Evolutionary conservation across 805 yeast species (phyloP).

Genomic region (Barnettozyma populi): DNA sequence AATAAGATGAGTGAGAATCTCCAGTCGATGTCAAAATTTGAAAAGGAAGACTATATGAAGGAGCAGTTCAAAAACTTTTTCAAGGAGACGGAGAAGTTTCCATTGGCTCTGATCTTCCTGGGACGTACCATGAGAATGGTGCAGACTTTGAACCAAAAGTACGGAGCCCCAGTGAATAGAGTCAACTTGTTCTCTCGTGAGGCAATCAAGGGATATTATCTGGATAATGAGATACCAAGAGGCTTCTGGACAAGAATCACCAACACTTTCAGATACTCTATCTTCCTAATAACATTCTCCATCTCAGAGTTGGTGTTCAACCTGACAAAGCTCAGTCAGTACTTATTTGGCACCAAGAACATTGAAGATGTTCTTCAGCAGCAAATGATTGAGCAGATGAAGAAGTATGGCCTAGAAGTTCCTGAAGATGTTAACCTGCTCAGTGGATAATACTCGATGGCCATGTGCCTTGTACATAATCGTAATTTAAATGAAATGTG

Average conservation of each 20-base stretch:
- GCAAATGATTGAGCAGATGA: constrained; percentile 19
- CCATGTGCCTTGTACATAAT: neutral
- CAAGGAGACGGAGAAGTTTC: constrained; percentile 59
- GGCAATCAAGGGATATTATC: constrained; percentile 34
- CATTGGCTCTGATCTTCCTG: constrained; percentile 58
- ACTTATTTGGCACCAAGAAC: constrained; percentile 19
- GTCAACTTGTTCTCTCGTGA: constrained; percentile 55
- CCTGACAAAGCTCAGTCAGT: constrained; percentile 15
- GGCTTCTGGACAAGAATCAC: constrained; percentile 3
- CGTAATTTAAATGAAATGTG: neutral
- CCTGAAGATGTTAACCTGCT: constrained; percentile 20
- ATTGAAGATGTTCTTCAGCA: constrained; percentile 22
- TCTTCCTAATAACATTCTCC: constrained; percentile 17
- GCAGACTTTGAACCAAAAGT: constrained; percentile 59
- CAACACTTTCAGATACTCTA: constrained; percentile 17
- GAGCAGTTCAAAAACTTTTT: constrained; percentile 51
- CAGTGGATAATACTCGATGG: constrained; percentile 8
- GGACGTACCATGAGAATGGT: constrained; percentile 71
- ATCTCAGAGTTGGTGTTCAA: constrained; percentile 20
- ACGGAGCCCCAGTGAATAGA: constrained; percentile 73
- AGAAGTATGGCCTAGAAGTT: constrained; percentile 23
- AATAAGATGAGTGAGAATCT: constrained; percentile 26
- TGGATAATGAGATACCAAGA: constrained; percentile 8
- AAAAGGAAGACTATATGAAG: constrained; percentile 37
- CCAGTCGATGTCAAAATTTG: constrained; percentile 31